These are phyloP conservation scores for Claviceps sp. DNA, from an alignment of 2,329 filamentous ascomycete species.

Conservation along the genomic window DNA sequence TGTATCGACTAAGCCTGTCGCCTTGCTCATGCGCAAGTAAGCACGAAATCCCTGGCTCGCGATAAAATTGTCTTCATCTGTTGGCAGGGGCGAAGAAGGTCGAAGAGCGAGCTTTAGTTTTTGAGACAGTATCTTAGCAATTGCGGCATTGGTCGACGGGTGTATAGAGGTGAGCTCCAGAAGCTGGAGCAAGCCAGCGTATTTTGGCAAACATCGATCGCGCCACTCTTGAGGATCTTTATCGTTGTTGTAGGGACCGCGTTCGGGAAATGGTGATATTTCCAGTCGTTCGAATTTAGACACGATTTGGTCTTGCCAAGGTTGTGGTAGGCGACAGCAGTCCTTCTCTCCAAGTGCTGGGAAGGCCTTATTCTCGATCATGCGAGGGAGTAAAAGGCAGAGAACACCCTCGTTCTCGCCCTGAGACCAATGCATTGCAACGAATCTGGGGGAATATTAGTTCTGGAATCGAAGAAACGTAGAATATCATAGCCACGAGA, in stretches of 20 bases:
- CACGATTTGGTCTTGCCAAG: constrained; percentile 62
- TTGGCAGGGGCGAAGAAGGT: constrained; percentile 43
- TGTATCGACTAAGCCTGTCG: constrained; percentile 42
- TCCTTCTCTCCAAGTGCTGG: constrained; percentile 39
- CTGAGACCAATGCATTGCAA: constrained; percentile 60
- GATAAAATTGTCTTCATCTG: constrained; percentile 57
- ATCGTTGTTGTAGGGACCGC: constrained; percentile 47
- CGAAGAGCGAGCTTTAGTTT: constrained; percentile 53
- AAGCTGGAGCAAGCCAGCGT: constrained; percentile 53
- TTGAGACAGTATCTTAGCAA: constrained; percentile 50
- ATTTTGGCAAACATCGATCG: constrained; percentile 51
- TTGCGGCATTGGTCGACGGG: constrained; percentile 51
- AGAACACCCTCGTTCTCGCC: constrained; percentile 52
- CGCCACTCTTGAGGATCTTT: constrained; percentile 50
- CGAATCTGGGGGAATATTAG: constrained; percentile 47
- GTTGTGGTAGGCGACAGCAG: constrained; percentile 44
- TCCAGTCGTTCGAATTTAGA: constrained; percentile 54
- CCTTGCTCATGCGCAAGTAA: constrained; percentile 52
- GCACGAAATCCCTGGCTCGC: constrained; percentile 62
- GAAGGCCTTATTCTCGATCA: constrained; percentile 44
- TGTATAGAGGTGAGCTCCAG: constrained; percentile 49
- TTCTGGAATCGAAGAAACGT: background rate
- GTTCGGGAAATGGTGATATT: constrained; percentile 50
- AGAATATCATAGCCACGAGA: too few species aligned
- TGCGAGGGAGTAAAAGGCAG: constrained; percentile 53